A percentile compares a stretch with the other conserved stretches of the same genome.
phyloP scores from a whole-genome alignment of 805 yeast species.

The Cyberlindnera maclurae region DNA sequence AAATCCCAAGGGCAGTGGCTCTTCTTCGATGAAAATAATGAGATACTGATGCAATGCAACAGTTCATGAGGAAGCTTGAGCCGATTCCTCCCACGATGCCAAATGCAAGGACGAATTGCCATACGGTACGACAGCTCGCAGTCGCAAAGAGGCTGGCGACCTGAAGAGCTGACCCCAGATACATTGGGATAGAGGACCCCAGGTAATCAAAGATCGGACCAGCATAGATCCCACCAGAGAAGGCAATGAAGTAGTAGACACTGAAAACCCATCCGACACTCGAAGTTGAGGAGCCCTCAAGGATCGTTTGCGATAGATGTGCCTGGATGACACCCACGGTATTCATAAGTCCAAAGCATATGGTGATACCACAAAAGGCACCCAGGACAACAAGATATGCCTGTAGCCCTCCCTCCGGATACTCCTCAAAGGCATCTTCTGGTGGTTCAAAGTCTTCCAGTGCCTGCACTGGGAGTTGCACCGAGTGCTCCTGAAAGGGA shows the following conservation, averaged over 20 bases:
- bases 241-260: conserved; percentile 20
- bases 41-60: conserved; percentile 34
- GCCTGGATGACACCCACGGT: conserved; percentile 63
- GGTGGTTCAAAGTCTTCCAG: too few relatives aligned
- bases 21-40: conserved; percentile 37
- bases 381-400: conserved; percentile 29
- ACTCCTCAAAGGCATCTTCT: conserved; percentile 7
- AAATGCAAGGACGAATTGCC: conserved; percentile 45
- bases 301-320: conserved; percentile 47
- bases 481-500: too few relatives aligned
- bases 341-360: conserved; percentile 59
- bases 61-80: conserved; percentile 37
- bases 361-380: conserved; percentile 46
- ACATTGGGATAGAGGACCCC: conserved; percentile 42
- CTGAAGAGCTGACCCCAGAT: conserved; percentile 37
- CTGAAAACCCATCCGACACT: conserved; percentile 65
- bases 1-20: conserved; percentile 36
- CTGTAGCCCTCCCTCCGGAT: conserved; percentile 41
- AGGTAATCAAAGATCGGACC: conserved; percentile 50
- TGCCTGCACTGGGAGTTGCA: too few relatives aligned
- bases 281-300: conserved; percentile 35
- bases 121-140: conserved; percentile 34
- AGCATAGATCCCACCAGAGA: conserved; percentile 28
- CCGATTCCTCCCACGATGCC: conserved; percentile 39
- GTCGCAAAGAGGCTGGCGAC: conserved; percentile 37